phyloP scores from a whole-genome alignment of 2,329 filamentous ascomycete species.

The Apiospora phragmitis region DNA sequence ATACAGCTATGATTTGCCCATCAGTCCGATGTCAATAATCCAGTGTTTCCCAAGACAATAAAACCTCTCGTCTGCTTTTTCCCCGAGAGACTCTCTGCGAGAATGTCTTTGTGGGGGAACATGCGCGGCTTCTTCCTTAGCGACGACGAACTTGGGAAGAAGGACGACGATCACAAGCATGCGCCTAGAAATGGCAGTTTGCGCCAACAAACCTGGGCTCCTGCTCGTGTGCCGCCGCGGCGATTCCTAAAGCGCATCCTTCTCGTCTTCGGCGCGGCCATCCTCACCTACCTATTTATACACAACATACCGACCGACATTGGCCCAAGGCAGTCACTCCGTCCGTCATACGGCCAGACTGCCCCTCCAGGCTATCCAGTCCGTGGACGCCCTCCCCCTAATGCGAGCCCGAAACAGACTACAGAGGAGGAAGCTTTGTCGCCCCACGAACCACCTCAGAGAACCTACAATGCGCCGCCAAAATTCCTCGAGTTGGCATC shows the following conservation, averaged over 20 bases:
- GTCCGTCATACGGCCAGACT: slow-evolving; percentile 28
- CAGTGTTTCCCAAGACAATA: background rate
- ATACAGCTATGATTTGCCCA: background rate
- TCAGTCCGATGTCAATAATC: slow-evolving; percentile 5
- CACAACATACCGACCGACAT: slow-evolving; percentile 58
- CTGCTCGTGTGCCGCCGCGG: slow-evolving; percentile 46
- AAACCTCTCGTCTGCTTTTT: background rate
- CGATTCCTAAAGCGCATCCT: slow-evolving; percentile 55
- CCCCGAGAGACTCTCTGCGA: slow-evolving; percentile 11
- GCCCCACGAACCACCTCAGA: slow-evolving; percentile 17
- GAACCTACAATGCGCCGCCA: slow-evolving; percentile 69
- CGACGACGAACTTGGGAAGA: slow-evolving; percentile 60
- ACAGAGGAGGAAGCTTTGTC: background rate
- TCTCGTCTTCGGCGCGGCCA: slow-evolving; percentile 45
- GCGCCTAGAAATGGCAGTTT: slow-evolving; percentile 29
- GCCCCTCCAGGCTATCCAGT: background rate
- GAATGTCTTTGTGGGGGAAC: slow-evolving; percentile 32
- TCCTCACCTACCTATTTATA: slow-evolving; percentile 63
- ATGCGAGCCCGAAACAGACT: background rate
- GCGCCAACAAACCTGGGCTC: slow-evolving; percentile 40
- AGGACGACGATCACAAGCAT: slow-evolving; percentile 56
- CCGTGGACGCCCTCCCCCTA: background rate
- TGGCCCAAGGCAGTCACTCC: slow-evolving; percentile 37
- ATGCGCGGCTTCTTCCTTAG: slow-evolving; percentile 50
- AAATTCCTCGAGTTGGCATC: slow-evolving; percentile 65